Conservation (phyloP, 129 eudicot genomes). For the Lactuca sativa region DNA sequence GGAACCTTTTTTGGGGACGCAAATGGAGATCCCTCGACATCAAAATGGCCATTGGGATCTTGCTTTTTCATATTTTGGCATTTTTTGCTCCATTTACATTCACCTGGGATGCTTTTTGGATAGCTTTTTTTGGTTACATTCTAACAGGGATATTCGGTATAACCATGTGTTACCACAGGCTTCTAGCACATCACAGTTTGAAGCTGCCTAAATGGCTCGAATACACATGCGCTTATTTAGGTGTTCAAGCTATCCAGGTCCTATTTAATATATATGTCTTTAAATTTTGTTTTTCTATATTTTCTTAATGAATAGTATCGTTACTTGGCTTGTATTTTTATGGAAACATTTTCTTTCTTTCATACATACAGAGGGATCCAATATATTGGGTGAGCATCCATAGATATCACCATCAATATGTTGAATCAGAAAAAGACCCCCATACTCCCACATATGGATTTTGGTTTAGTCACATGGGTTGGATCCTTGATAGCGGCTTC, state of each 20-base stretch:
- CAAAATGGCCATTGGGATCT: conserved; percentile 39
- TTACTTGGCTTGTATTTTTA: background rate
- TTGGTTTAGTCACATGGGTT: conserved; percentile 90
- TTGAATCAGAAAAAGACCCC: conserved; percentile 78
- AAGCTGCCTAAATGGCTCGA: conserved; percentile 92
- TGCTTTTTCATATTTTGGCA: conserved; percentile 49
- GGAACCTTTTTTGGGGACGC: conserved; percentile 50
- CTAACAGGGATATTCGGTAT: conserved; percentile 72
- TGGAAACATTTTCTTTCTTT: background rate
- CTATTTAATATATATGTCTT: background rate
- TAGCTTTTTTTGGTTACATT: conserved; percentile 49
- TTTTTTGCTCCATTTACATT: conserved; percentile 70
- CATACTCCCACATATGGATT: conserved; percentile 83
- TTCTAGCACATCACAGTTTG: conserved; percentile 75
- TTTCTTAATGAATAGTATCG: background rate
- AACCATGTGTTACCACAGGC: conserved; percentile 68
- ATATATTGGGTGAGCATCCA: conserved; percentile 92
- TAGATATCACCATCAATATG: conserved; percentile 77
- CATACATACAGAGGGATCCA: conserved; percentile 77
- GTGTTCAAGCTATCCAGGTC: conserved; percentile 80
- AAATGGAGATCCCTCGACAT: conserved; percentile 62
- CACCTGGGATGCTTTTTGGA: conserved; percentile 64
- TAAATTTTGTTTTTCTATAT: background rate
- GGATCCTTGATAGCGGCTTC: conserved; percentile 61
- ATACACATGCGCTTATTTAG: conserved; percentile 70